Conservation (phyloP, 2,329 filamentous ascomycete species). For the Zasmidium angulare region DNA sequence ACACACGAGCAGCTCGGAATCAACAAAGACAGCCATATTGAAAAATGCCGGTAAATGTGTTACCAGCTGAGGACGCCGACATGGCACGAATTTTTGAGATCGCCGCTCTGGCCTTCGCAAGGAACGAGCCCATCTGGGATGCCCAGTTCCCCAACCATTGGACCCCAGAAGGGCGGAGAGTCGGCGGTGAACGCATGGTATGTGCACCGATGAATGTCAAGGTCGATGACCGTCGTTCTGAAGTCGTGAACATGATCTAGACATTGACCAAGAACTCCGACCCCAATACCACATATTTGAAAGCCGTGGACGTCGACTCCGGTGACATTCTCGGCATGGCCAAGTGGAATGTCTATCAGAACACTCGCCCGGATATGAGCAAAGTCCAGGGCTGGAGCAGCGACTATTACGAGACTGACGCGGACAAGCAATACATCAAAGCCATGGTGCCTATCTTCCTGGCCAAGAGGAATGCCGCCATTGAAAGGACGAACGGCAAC, state of each 20-base stretch:
- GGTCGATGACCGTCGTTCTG: not conserved
- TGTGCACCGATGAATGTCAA: not conserved
- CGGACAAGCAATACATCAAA: constrained; percentile 23
- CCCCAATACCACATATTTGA: constrained; percentile 28
- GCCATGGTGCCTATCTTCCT: constrained; percentile 25
- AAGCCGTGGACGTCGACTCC: constrained; percentile 29
- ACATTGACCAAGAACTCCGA: constrained; percentile 19
- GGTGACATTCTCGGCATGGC: constrained; percentile 32
- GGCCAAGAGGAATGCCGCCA: constrained; percentile 22
- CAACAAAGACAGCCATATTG: not conserved
- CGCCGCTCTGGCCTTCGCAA: constrained; percentile 27
- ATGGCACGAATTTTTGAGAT: constrained; percentile 33
- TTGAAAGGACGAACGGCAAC: constrained; percentile 26
- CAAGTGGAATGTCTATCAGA: constrained; percentile 33
- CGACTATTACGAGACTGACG: constrained; percentile 23
- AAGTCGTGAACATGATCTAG: not conserved
- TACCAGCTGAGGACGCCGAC: constrained; percentile 30
- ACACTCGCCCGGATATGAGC: constrained; percentile 15
- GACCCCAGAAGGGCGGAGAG: constrained; percentile 24
- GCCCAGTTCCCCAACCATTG: constrained; percentile 29
- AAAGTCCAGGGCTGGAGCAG: constrained; percentile 1
- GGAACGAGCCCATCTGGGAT: constrained; percentile 31
- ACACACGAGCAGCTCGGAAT: too few relatives aligned
- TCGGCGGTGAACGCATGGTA: constrained; percentile 26
- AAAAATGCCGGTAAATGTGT: constrained; percentile 14